Base-by-base conservation (phyloP, 371 early-diverging fungal genomes). In the Smittium culicis region DNA sequence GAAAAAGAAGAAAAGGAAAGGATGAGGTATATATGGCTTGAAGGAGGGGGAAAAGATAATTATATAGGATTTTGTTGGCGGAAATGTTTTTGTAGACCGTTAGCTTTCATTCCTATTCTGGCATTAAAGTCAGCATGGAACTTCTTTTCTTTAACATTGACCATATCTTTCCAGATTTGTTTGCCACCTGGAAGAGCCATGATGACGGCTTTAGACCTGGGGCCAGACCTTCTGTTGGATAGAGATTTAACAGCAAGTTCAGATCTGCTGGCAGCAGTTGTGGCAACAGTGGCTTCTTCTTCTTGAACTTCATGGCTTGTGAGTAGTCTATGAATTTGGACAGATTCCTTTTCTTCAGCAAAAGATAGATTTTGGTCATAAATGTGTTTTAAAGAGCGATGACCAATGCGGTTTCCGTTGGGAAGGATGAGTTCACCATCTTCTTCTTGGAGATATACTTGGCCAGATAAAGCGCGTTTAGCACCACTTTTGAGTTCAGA, bases 401-500 rank as follows among this genome's bases (percentile, higher is more conserved):
- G 92, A 16, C 96, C 96, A 35, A 94, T 76, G 28, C 89, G 77
- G 2, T 71, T 73, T 32, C 96, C 97, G 56, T 80, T 85, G 14
- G 96, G 95, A 65, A 96, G 80, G 24, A 92, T 81, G 62, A 96
- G 77, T 71, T 92, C 88, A 68, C 87, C 81, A 54, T 86, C 90
- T 71, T 93, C 89, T 25, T 85, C 87, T 27, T 81, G 80, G 33
- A 88, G 66, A 3, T 66, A 71, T 25, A 77, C 59, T 0, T 71
- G 69, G 28, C 60, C 67, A 5, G 59, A 20, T 34, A 56, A 24
- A 32, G 54, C 63, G 27, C 63, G 29, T 31, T 68, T 68, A 0
- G 69, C 66, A 17, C 67, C 66, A 27, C 54, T 35, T n/a, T 30
- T 57, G 1, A 31, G 56, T 16, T 71, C 70, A 16, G 67, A 34